Evolutionary conservation across 2,329 filamentous ascomycete genomes (phyloP).

Genomic region (Elsinoe ampelina): DNA sequence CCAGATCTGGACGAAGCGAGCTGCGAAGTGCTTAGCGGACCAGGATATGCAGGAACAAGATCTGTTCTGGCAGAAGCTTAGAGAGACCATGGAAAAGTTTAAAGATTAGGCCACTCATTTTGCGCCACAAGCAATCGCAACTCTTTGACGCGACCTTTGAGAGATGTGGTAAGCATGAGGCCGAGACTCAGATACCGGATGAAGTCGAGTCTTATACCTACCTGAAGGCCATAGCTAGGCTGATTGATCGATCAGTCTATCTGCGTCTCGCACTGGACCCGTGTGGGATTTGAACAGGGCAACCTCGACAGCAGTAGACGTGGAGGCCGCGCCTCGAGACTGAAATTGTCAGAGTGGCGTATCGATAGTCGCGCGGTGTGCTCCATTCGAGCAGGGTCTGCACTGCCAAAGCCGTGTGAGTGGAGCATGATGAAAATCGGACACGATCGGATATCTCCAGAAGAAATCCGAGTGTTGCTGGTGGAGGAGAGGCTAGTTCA

Average conservation of each 20-base stretch:
- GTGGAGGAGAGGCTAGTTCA: too few relatives aligned
- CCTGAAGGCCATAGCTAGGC: too few relatives aligned
- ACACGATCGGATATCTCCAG: too few relatives aligned
- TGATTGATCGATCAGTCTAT: too few relatives aligned
- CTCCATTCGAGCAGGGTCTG: neutral
- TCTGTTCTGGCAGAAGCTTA: neutral
- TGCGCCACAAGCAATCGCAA: neutral
- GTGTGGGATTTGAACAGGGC: too few relatives aligned
- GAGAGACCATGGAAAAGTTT: neutral
- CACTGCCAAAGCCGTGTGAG: neutral
- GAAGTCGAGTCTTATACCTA: too few relatives aligned
- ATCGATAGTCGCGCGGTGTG: neutral
- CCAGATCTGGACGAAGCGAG: neutral
- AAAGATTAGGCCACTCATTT: neutral
- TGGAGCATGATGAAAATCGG: neutral
- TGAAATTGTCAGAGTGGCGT: neutral
- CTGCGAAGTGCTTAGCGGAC: neutral
- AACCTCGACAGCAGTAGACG: too few relatives aligned
- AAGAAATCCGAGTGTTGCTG: neutral
- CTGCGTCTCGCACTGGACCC: too few relatives aligned
- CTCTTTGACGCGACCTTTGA: too few relatives aligned
- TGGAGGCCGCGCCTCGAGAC: neutral
- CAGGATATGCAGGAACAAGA: neutral
- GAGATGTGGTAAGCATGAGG: too few relatives aligned
- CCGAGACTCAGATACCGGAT: too few relatives aligned